Evolutionary conservation across 352 stramenopile species (phyloP).

Genomic region (Pythium guiyangense): DNA sequence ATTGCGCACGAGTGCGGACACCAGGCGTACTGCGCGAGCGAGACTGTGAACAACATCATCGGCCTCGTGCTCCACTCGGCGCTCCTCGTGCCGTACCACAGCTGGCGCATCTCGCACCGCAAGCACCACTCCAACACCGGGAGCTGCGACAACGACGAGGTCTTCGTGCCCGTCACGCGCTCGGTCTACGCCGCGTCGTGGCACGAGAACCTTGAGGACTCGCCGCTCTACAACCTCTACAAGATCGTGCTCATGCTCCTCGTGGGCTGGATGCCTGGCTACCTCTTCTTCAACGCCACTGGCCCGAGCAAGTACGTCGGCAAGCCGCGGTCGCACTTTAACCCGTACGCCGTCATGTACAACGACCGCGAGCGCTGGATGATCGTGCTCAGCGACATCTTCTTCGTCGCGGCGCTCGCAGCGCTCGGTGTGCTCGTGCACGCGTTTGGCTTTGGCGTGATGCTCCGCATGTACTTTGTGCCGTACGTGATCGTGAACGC

Average conservation of each 20-base stretch:
- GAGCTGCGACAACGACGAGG: conserved; percentile 95
- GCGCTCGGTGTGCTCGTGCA: conserved; percentile 50
- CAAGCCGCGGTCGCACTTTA: conserved; percentile 93
- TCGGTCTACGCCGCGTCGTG: conserved; percentile 51
- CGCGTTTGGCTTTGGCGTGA: conserved; percentile 69
- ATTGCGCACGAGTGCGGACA: conserved; percentile 98
- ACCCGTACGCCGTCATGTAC: conserved; percentile 94
- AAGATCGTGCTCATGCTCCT: conserved; percentile 92
- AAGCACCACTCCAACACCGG: conserved; percentile 96
- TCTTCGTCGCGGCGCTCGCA: conserved; percentile 72
- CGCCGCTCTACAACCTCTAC: conserved; percentile 93
- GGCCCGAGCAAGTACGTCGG: conserved; percentile 87
- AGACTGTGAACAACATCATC: conserved; percentile 95
- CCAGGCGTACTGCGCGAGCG: conserved; percentile 92
- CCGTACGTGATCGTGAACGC: conserved; percentile 96
- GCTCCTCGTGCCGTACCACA: conserved; percentile 98
- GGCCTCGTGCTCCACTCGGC: conserved; percentile 96
- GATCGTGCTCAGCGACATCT: conserved; percentile 91
- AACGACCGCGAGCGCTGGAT: conserved; percentile 89
- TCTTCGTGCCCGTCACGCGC: conserved; percentile 92
- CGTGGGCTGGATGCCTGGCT: conserved; percentile 96
- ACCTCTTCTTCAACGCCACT: conserved; percentile 95
- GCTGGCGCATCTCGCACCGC: conserved; percentile 95
- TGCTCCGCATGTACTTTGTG: conserved; percentile 93
- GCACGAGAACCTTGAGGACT: conserved; percentile 90